Evolutionary conservation across 2,329 filamentous ascomycete species (phyloP), one percentile per base, ranked within the genome.

Genomic region (Metarhizium robertsii): DNA sequence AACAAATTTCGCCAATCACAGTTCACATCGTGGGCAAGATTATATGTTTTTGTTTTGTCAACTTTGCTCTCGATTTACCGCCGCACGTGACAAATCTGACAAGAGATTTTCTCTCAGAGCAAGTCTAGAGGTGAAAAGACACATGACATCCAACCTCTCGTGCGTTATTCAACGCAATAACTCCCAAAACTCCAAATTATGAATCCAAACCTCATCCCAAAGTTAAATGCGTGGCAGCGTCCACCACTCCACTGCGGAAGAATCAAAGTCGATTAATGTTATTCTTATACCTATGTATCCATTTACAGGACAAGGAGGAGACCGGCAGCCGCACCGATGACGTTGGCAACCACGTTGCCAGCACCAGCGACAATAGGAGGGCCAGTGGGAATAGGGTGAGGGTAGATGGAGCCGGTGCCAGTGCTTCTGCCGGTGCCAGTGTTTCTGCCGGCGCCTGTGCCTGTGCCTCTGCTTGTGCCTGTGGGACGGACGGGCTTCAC

Each of bases 241-340:
- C 32, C 16, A 18, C 32, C 5, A 13, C 20, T 48, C 45, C 45
- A 48, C 25, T 30, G 25, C 18, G 25, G 18, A 10, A 30, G 25
- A 48, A 48, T 48, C 45, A 16, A 48, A 48, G 20, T 48, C 45
- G 45, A 30, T 48, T 10, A 30, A 48, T 48, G 16, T 18, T 30
- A 11, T 4, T 48, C 25, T 16, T 30, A 14, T 42, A 6, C 38
- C 16, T 32, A 18, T 40, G 38, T 13, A 16, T 46, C 18, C 36
- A 16, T 57, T 60, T 63, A 65, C 55, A 66, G 54, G 49, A 65
- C 46, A 43, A 66, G 55, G 36, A 58, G 53, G 45, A 65, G 52
- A 53, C 60, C 63, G 11, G 59, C 63, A 29, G 62, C 55, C 36
- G 60, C 61, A 36, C 60, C 61, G n/a, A 65, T 34, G 25, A 66